These are phyloP conservation scores for Cordyceps fumosorosea DNA, from an alignment of 2,329 filamentous ascomycete species.

Conservation along the genomic window DNA sequence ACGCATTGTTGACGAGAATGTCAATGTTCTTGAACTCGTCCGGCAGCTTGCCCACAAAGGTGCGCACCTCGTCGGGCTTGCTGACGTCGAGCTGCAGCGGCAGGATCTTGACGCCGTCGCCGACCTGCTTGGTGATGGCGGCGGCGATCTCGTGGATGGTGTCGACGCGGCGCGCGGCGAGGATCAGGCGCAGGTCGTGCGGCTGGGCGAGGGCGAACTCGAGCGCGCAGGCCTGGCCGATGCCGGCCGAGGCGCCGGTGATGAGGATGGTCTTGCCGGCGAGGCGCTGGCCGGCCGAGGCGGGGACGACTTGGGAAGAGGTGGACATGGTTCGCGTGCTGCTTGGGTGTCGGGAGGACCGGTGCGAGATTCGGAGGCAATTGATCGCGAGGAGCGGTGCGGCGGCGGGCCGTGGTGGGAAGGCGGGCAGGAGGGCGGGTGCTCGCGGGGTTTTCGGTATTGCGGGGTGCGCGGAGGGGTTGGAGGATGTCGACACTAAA, in stretches of 20 bases:
- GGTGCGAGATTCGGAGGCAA: background rate
- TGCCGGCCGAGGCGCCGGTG: constrained; percentile 89
- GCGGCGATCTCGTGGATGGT: constrained; percentile 66
- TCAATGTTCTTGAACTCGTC: constrained; percentile 80
- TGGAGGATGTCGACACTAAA: constrained; percentile 11
- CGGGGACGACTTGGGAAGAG: constrained; percentile 29
- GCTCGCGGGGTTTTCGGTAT: background rate
- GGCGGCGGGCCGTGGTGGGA: background rate
- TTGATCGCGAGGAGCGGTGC: background rate
- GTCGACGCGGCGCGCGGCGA: constrained; percentile 84
- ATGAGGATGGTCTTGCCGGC: constrained; percentile 88
- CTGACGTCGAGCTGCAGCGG: constrained; percentile 84
- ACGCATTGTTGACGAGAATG: constrained; percentile 95
- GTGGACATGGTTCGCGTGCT: constrained; percentile 30
- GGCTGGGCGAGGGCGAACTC: constrained; percentile 88
- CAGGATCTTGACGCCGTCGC: constrained; percentile 72
- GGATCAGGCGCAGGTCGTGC: constrained; percentile 69
- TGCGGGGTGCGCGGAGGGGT: constrained; percentile 7
- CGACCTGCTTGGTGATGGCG: constrained; percentile 71
- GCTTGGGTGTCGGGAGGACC: background rate
- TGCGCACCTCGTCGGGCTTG: constrained; percentile 64
- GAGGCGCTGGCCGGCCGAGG: constrained; percentile 74
- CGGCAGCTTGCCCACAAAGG: constrained; percentile 67
- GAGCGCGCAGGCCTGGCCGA: constrained; percentile 74
- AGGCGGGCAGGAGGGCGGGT: background rate